Conservation (phyloP, 2,329 filamentous ascomycete species). For the Zymoseptoria crescenta region DNA sequence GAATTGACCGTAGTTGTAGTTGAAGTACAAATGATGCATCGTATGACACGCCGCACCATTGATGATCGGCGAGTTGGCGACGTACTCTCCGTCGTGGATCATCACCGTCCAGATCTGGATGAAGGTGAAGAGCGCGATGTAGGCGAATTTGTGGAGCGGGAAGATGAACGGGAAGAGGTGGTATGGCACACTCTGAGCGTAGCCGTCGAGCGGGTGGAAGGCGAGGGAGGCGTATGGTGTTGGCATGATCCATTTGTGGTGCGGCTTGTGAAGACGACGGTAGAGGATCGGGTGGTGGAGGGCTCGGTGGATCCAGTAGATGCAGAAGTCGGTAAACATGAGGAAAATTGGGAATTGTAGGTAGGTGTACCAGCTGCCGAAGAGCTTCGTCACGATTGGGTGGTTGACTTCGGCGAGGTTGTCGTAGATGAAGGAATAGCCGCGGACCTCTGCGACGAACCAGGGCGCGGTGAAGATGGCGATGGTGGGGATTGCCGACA, state of each 20-base stretch:
- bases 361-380: constrained; percentile 49
- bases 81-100: constrained; percentile 93
- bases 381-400: constrained; percentile 23
- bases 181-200: constrained; percentile 80
- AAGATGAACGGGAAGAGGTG: constrained; percentile 90
- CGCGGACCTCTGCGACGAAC: constrained; percentile 76
- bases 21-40: constrained; percentile 80
- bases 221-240: constrained; percentile 87
- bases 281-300: constrained; percentile 76
- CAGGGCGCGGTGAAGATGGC: constrained; percentile 70
- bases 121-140: constrained; percentile 77
- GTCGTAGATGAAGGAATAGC: constrained; percentile 83
- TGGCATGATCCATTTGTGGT: constrained; percentile 99
- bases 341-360: constrained; percentile 84
- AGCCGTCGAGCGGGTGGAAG: constrained; percentile 92
- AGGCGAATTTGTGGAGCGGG: constrained; percentile 84
- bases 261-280: constrained; percentile 87
- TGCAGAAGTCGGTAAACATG: constrained; percentile 77
- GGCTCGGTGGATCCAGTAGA: constrained; percentile 86
- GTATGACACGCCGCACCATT: constrained; percentile 94
- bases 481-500: constrained; percentile 72
- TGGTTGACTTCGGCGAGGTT: constrained; percentile 25
- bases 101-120: constrained; percentile 97
- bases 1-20: constrained; percentile 93
- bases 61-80: constrained; percentile 80